Conservation (phyloP, 2,329 filamentous ascomycete species). For the Colletotrichum tofieldiae region DNA sequence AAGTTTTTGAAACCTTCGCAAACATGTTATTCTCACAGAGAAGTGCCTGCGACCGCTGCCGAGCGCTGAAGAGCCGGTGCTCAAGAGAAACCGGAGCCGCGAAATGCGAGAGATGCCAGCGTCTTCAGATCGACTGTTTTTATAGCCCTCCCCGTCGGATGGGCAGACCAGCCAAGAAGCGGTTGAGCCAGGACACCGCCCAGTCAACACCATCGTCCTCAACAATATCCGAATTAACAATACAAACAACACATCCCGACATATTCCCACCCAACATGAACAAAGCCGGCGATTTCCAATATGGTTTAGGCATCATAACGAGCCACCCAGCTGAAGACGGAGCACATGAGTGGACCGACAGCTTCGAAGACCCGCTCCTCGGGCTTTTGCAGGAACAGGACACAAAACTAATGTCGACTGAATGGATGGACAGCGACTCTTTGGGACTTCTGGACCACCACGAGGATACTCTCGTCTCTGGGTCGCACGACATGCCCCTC, state of each 20-base stretch:
- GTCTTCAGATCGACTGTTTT: slow-evolving; percentile 39
- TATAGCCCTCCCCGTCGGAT: slow-evolving; percentile 39
- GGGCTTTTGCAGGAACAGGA: slow-evolving; percentile 24
- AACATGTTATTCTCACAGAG: slow-evolving; percentile 42
- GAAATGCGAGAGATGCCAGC: slow-evolving; percentile 40
- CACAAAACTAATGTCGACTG: slow-evolving; percentile 16
- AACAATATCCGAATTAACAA: slow-evolving; percentile 32
- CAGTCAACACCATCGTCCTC: slow-evolving; percentile 9
- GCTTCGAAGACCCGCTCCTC: slow-evolving; percentile 33
- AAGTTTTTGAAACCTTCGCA: slow-evolving; percentile 3
- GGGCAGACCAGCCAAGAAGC: slow-evolving; percentile 40
- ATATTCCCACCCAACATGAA: neutral
- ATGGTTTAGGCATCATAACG: slow-evolving; percentile 23
- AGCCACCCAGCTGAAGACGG: slow-evolving; percentile 24
- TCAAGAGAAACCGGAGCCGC: slow-evolving; percentile 31
- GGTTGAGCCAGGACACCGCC: slow-evolving; percentile 21
- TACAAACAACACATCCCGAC: slow-evolving; percentile 23
- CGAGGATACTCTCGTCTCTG: slow-evolving; percentile 4
- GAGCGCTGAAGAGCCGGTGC: slow-evolving; percentile 40
- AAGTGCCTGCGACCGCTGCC: slow-evolving; percentile 42
- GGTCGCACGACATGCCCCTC: slow-evolving; percentile 17
- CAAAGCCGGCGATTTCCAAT: slow-evolving; percentile 35
- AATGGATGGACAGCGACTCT: slow-evolving; percentile 32
- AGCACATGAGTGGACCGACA: slow-evolving; percentile 14
- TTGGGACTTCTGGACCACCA: slow-evolving; percentile 30